Evolutionary conservation across 768 basidiomycete species (phyloP).

Genomic region (Candolleomyces efflorescens): DNA sequence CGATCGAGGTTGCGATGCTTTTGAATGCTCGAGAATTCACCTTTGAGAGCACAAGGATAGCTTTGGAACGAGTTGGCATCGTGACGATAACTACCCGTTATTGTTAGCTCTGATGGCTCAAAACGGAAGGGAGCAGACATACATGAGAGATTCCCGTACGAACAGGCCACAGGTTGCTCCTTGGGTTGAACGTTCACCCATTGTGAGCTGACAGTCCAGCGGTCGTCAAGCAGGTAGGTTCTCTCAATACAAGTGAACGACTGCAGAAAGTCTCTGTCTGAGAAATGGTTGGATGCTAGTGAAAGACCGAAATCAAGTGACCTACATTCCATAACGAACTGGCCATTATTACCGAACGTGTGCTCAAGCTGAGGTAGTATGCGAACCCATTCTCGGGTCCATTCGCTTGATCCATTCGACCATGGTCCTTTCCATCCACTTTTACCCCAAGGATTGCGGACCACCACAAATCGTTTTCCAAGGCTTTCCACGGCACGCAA

Average conservation of each 20-base stretch:
- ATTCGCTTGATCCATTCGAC: slow-evolving; percentile 41
- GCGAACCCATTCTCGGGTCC: slow-evolving; percentile 36
- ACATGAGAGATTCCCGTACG: slow-evolving; percentile 46
- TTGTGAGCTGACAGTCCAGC: slow-evolving; percentile 38
- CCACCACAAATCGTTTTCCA: slow-evolving; percentile 38
- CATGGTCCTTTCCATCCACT: slow-evolving; percentile 40
- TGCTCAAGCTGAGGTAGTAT: slow-evolving; percentile 32
- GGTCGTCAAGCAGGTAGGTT: slow-evolving; percentile 35
- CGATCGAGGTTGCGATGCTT: slow-evolving; percentile 27
- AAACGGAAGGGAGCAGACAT: slow-evolving; percentile 13
- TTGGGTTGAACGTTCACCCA: slow-evolving; percentile 35
- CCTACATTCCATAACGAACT: slow-evolving; percentile 44
- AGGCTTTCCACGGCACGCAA: slow-evolving; percentile 34
- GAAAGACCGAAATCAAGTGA: neutral
- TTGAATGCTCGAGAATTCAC: slow-evolving; percentile 40
- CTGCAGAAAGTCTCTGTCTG: slow-evolving; percentile 31
- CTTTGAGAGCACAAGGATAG: slow-evolving; percentile 41
- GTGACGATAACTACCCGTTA: neutral
- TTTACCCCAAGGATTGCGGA: slow-evolving; percentile 44
- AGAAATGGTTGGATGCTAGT: neutral
- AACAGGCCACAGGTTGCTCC: slow-evolving; percentile 33
- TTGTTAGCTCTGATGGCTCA: neutral
- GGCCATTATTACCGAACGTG: slow-evolving; percentile 37
- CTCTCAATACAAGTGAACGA: slow-evolving; percentile 35
- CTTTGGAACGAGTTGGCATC: slow-evolving; percentile 27